phyloP scores from a whole-genome alignment of 768 basidiomycete species.

The Cytidiella melzeri region DNA sequence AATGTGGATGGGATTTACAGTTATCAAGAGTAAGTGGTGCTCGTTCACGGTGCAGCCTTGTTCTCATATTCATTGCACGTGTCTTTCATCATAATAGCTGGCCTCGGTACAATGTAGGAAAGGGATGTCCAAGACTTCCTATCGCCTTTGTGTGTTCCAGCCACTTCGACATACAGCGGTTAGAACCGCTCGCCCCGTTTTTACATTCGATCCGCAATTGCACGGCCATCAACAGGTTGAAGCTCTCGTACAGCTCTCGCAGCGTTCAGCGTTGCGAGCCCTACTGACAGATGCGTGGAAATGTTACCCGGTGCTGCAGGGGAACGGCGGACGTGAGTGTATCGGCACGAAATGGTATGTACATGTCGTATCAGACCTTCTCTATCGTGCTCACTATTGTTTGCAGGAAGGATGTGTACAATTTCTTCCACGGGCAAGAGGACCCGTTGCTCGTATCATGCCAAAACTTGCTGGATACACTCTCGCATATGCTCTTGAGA shows the following conservation, averaged over 20 bases:
- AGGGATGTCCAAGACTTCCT: background rate
- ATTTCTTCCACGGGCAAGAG: too few species aligned
- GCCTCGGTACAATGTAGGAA: background rate
- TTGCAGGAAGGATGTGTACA: too few species aligned
- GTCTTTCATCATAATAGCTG: too few species aligned
- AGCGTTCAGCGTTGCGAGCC: background rate
- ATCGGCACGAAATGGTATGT: background rate
- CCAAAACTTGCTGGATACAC: too few species aligned
- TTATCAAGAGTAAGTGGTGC: too few species aligned
- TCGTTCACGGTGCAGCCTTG: too few species aligned
- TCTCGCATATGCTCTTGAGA: too few species aligned
- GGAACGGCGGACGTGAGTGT: background rate
- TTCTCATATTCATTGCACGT: too few species aligned
- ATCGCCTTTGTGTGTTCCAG: background rate
- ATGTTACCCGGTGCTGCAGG: background rate
- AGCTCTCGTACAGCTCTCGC: background rate
- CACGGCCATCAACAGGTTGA: background rate
- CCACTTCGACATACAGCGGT: background rate
- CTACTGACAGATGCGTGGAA: background rate
- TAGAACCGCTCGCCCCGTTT: background rate
- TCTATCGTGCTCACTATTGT: too few species aligned
- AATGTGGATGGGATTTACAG: background rate
- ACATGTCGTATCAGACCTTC: too few species aligned
- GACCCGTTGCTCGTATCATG: too few species aligned
- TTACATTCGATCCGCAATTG: background rate